A percentile compares a stretch with the other conserved stretches of the same genome.
Conservation (phyloP, 2,329 filamentous ascomycete species). For the Aureobasidium sp. region DNA sequence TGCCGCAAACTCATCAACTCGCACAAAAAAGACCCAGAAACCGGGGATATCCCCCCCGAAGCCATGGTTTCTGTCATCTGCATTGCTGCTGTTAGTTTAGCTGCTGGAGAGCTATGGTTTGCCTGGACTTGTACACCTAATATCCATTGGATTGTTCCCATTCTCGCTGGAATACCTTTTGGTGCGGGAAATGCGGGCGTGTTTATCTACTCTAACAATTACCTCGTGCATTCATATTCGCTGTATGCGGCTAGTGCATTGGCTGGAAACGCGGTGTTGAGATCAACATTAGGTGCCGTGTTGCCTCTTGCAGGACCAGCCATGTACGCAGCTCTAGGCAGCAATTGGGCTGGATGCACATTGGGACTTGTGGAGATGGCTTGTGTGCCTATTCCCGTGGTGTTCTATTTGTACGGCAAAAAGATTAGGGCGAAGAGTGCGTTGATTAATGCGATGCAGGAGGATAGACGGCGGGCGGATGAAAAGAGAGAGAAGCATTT, state of each 20-base stretch:
- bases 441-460: slow-evolving; percentile 55
- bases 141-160: slow-evolving; percentile 85
- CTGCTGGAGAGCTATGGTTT: slow-evolving; percentile 86
- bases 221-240: slow-evolving; percentile 80
- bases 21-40: slow-evolving; percentile 78
- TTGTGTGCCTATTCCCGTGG: slow-evolving; percentile 81
- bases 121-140: slow-evolving; percentile 87
- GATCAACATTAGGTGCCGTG: slow-evolving; percentile 79
- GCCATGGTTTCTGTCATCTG: slow-evolving; percentile 84
- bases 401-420: slow-evolving; percentile 74
- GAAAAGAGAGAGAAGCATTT: slow-evolving; percentile 42
- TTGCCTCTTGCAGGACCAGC: slow-evolving; percentile 78
- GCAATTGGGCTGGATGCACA: slow-evolving; percentile 83
- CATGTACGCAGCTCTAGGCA: slow-evolving; percentile 75
- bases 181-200: slow-evolving; percentile 79
- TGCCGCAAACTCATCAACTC: slow-evolving; percentile 81
- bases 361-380: slow-evolving; percentile 77
- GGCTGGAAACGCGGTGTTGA: slow-evolving; percentile 80
- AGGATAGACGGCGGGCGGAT: slow-evolving; percentile 54
- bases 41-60: slow-evolving; percentile 79
- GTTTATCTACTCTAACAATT: slow-evolving; percentile 87
- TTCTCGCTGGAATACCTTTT: slow-evolving; percentile 83
- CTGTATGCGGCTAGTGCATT: slow-evolving; percentile 86
- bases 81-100: slow-evolving; percentile 77
- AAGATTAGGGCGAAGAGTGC: slow-evolving; percentile 62